Evolutionary conservation across 306 rosid species (phyloP), one percentile per base, ranked within the genome.

Genomic region (Fragaria iinumae): DNA sequence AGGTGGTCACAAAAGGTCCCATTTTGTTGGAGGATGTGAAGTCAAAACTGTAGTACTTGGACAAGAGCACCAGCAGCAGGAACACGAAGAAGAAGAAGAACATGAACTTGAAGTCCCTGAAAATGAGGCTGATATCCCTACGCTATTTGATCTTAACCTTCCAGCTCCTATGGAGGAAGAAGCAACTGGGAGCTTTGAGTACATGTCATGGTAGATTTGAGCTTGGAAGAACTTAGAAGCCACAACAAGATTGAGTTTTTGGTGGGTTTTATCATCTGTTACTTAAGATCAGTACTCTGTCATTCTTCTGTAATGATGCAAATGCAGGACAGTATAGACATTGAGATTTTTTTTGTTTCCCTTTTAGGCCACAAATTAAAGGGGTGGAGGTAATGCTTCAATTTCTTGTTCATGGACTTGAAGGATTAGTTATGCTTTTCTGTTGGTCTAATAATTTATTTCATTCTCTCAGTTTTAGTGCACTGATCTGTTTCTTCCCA

Each of bases 1-100:
- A 67, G 98, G 98, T 5, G 98, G 98, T 69, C 98, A 94, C 85
- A 94, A 94, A 82, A 90, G 97, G 87, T 94, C 98, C 70, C 98
- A 94, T 80, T 89, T 90, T 80, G 83, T 86, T 70, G 97, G 95
- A 69, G 93, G 94, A 8, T 80, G 83, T 68, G 90, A 86, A 59
- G 90, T 87, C 16, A 81, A 81, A 69, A 84, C 91, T 38, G 62
- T 84, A n/a, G 86, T 88, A 60, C 83, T 85, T 29, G 84, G 85
- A 49, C 88, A 88, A 72, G 27, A 66, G 48, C 48, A 66, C 16
- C 70, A 66, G 70, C 70, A 38, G 27, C 44, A 34, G 69, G 7
- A 59, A 4, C 41, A 4, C 1, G 41, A 8, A 43, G 45, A 8
- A 41, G 44, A 43, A 43, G 14, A 65, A 16, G 27, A 65, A 16